Percentiles rank a stretch among this genome's conserved stretches.
phyloP scores from a whole-genome alignment of 768 basidiomycete genomes.

The Amanita phalloides region DNA sequence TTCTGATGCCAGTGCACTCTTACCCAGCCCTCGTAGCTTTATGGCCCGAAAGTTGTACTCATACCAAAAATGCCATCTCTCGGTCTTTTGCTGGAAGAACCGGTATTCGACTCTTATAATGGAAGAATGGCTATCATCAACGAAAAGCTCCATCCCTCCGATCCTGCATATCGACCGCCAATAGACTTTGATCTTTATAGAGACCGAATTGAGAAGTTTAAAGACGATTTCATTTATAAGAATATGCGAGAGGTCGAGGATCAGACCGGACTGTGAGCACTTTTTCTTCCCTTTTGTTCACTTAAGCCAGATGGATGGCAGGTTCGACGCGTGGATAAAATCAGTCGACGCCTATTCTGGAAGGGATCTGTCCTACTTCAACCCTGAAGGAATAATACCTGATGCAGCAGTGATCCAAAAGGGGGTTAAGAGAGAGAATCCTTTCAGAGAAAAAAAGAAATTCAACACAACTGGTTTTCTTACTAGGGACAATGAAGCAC shows the following conservation, averaged over 20 bases:
- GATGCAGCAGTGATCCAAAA: slow-evolving; percentile 53
- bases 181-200: slow-evolving; percentile 64
- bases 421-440: slow-evolving; percentile 41
- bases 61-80: slow-evolving; percentile 95
- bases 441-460: slow-evolving; percentile 58
- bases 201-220: slow-evolving; percentile 72
- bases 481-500: slow-evolving; percentile 16
- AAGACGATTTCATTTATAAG: slow-evolving; percentile 76
- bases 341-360: slow-evolving; percentile 68
- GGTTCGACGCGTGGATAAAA: slow-evolving; percentile 81
- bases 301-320: slow-evolving; percentile 16
- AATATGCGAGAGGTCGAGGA: slow-evolving; percentile 83
- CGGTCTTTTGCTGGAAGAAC: slow-evolving; percentile 84
- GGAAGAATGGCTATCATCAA: slow-evolving; percentile 37
- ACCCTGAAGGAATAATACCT: slow-evolving; percentile 70
- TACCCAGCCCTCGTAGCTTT: slow-evolving; percentile 38
- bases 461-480: slow-evolving; percentile 57
- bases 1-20: neutral
- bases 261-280: slow-evolving; percentile 58
- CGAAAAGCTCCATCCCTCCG: slow-evolving; percentile 37
- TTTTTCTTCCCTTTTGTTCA: neutral
- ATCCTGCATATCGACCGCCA: slow-evolving; percentile 55
- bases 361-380: slow-evolving; percentile 69
- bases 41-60: slow-evolving; percentile 64
- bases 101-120: slow-evolving; percentile 75